Evolutionary conservation across 176 grass and related monocot genomes (phyloP), one percentile per base, ranked within the genome.

Genomic region (Pharus latifolius): DNA sequence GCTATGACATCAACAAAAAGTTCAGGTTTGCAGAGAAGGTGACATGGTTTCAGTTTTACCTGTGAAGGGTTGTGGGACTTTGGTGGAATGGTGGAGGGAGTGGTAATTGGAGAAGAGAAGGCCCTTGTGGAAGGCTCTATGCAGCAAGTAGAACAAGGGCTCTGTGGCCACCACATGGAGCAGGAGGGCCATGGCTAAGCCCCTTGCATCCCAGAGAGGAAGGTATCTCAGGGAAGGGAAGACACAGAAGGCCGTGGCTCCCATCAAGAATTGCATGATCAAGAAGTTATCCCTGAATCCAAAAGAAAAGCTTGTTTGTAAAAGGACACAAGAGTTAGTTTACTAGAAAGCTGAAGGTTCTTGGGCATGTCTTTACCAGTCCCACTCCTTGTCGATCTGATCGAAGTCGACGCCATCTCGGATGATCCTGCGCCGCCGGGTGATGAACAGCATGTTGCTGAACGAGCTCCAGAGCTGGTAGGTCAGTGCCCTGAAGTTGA

Each of bases 271-370:
- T 30, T 92, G 80, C 11, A 92, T 17, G 57, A 92, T 84, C 44
- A 92, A 33, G 46, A 92, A 92, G 51, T 92, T 84, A 59, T 92
- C 89, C 89, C 84, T 92, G 80, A 35, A 49, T n/a, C n/a, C n/a
- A n/a, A n/a, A n/a, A n/a, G n/a, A n/a, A n/a, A n/a, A n/a, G n/a
- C n/a, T n/a, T n/a, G n/a, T n/a, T n/a, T n/a, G n/a, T n/a, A n/a
- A n/a, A n/a, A n/a, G n/a, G n/a, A n/a, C n/a, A n/a, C n/a, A n/a
- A n/a, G 34, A 15, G 15, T 2, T 31, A 58, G 37, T 1, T 11
- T 49, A 6, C 16, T 15, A 35, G 10, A 13, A 18, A 15, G 57
- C 0, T 9, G 4, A 10, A 38, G 2, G 54, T 31, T 57, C 54
- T 32, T 22, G 30, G 13, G 14, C 31, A 44, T n/a, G 17, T 41